phyloP scores from a whole-genome alignment of 345 rosid species.

The Arabis hirsuta region DNA sequence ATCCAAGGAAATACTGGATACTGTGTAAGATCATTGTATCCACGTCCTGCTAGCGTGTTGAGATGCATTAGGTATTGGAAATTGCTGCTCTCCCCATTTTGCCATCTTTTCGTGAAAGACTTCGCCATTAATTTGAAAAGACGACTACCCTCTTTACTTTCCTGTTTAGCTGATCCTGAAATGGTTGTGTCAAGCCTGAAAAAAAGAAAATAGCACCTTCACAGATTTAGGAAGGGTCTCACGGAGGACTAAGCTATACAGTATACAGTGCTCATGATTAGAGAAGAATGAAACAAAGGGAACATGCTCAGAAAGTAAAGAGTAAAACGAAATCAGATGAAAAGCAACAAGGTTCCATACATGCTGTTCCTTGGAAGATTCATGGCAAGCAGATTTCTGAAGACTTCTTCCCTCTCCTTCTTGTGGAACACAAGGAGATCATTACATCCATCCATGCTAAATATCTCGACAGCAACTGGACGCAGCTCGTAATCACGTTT shows the following conservation, averaged over 20 bases:
- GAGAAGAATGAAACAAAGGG: conserved; percentile 2
- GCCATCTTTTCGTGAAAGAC: conserved; percentile 97
- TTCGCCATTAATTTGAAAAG: conserved; percentile 84
- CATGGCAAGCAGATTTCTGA: conserved; percentile 85
- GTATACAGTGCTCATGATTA: background rate
- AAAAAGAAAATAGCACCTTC: conserved; percentile 28
- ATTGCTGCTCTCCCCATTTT: conserved; percentile 96
- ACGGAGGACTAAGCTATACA: conserved; percentile 10
- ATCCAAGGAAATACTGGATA: conserved; percentile 99
- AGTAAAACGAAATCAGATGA: background rate
- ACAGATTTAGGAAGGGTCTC: conserved; percentile 19
- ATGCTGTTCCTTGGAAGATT: conserved; percentile 94
- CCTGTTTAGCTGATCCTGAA: conserved; percentile 85
- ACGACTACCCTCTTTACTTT: conserved; percentile 85
- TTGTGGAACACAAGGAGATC: conserved; percentile 94
- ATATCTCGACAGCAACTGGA: conserved; percentile 93
- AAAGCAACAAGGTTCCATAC: conserved; percentile 52
- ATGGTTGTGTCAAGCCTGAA: conserved; percentile 91
- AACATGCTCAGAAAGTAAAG: background rate
- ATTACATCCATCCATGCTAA: conserved; percentile 97
- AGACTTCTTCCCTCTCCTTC: conserved; percentile 94
- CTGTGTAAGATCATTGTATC: conserved; percentile 95
- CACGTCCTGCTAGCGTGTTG: conserved; percentile 94
- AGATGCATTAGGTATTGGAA: conserved; percentile 98
- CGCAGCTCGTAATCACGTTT: conserved; percentile 98